phyloP scores from a whole-genome alignment of 257 asterid genomes.

The Solanum rostratum region DNA sequence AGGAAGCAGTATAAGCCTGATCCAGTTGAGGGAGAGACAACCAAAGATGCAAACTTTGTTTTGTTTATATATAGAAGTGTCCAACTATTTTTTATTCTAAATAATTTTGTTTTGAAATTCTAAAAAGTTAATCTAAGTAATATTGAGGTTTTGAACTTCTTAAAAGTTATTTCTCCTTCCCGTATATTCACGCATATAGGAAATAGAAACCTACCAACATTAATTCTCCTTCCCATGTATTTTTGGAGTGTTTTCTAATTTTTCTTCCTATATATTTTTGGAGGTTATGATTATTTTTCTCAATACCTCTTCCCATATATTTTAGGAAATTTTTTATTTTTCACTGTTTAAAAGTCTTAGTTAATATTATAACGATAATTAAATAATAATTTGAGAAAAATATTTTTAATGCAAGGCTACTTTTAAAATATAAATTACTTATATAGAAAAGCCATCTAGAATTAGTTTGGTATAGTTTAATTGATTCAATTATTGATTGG shows the following conservation, averaged over 20 bases:
- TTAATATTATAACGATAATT: no score
- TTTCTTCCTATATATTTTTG: not conserved
- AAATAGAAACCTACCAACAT: not conserved
- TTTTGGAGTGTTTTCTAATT: no score
- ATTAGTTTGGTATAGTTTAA: not conserved
- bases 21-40: not conserved
- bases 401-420: no score
- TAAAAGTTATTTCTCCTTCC: not conserved
- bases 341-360: not conserved
- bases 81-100: not conserved
- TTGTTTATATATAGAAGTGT: not conserved
- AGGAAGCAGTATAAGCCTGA: not conserved
- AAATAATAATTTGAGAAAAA: no score
- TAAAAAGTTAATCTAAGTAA: no score
- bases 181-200: not conserved
- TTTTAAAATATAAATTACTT: not conserved
- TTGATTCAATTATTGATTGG: not conserved
- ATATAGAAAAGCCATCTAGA: not conserved
- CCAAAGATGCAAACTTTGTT: not conserved
- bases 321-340: no score
- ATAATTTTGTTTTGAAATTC: not conserved
- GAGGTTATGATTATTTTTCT: not conserved
- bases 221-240: not conserved
- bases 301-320: not conserved
- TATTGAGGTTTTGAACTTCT: no score